Conservation (phyloP, 352 stramenopile genomes). For the Hyphochytrium catenoides region DNA sequence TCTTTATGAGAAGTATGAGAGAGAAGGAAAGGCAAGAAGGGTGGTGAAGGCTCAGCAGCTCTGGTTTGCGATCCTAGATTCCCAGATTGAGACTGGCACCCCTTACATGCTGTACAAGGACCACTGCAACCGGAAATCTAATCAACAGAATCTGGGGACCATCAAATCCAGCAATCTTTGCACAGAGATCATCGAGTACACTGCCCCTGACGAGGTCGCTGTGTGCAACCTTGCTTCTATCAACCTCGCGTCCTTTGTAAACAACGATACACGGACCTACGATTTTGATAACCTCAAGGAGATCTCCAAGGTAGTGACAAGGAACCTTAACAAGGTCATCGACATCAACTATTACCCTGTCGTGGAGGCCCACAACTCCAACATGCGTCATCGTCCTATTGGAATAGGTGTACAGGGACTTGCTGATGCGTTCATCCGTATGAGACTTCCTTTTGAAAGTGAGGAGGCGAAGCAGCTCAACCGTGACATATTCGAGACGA, state of each 20-base stretch:
- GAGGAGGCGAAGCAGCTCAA: conserved; percentile 72
- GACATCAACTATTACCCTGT: conserved; percentile 99
- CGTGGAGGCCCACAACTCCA: conserved; percentile 55
- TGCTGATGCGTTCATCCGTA: conserved; percentile 90
- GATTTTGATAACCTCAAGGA: conserved; percentile 87
- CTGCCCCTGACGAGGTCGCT: conserved; percentile 84
- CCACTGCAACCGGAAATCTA: conserved; percentile 92
- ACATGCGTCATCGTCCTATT: conserved; percentile 93
- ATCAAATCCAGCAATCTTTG: conserved; percentile 98
- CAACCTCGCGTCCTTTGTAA: conserved; percentile 84
- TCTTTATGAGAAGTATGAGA: conserved; percentile 89
- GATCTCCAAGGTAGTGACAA: conserved; percentile 86
- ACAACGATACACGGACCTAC: conserved; percentile 38
- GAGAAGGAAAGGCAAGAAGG: conserved; percentile 73
- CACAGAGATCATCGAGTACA: conserved; percentile 98
- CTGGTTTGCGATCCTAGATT: conserved; percentile 95
- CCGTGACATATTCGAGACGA: conserved; percentile 99
- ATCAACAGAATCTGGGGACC: conserved; percentile 98
- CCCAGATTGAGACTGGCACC: conserved; percentile 96
- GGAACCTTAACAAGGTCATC: conserved; percentile 97
- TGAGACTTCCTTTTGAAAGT: conserved; percentile 90
- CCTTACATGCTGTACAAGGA: conserved; percentile 99
- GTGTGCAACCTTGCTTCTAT: conserved; percentile 99
- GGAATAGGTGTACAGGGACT: conserved; percentile 96
- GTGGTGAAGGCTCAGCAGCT: conserved; percentile 91